Evolutionary conservation across 2,329 filamentous ascomycete species (phyloP).

Genomic region (Raffaelea albimanens): DNA sequence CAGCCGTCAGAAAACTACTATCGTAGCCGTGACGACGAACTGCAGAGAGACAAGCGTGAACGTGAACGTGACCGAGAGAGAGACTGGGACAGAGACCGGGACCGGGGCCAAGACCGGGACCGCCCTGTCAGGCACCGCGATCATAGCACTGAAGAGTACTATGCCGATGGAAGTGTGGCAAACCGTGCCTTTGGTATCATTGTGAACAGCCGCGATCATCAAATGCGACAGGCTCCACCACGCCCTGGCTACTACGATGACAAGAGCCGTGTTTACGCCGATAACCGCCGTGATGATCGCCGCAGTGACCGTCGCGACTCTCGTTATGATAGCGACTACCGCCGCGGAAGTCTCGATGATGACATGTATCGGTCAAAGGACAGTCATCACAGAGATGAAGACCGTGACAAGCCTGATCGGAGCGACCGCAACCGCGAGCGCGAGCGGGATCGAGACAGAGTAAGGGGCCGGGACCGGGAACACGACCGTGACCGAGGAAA

Average conservation of each 20-base stretch:
- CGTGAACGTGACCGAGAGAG: slow-evolving; percentile 25
- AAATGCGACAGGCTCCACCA: slow-evolving; percentile 1
- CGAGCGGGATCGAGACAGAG: not conserved
- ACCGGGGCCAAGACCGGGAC: slow-evolving; percentile 5
- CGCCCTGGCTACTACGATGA: slow-evolving; percentile 4
- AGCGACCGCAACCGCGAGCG: slow-evolving; percentile 1
- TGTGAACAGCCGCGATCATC: slow-evolving; percentile 12
- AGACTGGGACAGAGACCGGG: slow-evolving; percentile 20
- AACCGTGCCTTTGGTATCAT: slow-evolving; percentile 11
- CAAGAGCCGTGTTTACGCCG: slow-evolving; percentile 2
- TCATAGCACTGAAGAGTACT: slow-evolving; percentile 9
- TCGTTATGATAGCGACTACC: not conserved
- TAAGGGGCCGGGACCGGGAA: slow-evolving; percentile 10
- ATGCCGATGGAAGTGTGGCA: slow-evolving; percentile 11
- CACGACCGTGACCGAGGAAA: slow-evolving; percentile 12
- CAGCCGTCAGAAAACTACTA: slow-evolving; percentile 38
- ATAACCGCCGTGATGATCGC: slow-evolving; percentile 1
- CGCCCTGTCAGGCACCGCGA: slow-evolving; percentile 5
- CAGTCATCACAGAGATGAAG: slow-evolving; percentile 7
- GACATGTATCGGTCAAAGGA: slow-evolving; percentile 10
- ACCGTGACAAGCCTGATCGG: not conserved
- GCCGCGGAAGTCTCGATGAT: slow-evolving; percentile 7
- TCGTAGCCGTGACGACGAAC: slow-evolving; percentile 38
- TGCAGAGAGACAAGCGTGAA: slow-evolving; percentile 13
- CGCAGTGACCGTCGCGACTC: not conserved